Percentiles rank a stretch among this genome's conserved stretches.
phyloP scores from a whole-genome alignment of 306 rosid species.

The Comarum palustre region DNA sequence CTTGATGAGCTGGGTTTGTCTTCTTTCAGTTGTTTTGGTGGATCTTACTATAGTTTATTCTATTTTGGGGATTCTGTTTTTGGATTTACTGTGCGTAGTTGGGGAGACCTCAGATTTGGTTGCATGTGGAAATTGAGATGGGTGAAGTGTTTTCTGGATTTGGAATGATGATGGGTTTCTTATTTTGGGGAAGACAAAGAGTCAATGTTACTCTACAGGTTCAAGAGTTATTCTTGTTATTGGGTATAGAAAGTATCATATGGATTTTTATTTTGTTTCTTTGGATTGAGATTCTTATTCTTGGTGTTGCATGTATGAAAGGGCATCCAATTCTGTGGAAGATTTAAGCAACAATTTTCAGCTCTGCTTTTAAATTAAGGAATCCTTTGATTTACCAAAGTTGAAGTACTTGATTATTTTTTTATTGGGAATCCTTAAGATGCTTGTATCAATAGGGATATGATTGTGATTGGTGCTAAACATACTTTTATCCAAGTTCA shows the following conservation, averaged over 20 bases:
- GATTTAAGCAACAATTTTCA: slow-evolving; percentile 12
- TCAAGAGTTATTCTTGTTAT: slow-evolving; percentile 15
- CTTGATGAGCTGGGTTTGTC: slow-evolving; percentile 4
- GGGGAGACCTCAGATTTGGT: slow-evolving; percentile 24
- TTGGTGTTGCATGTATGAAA: slow-evolving; percentile 24
- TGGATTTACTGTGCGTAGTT: slow-evolving; percentile 11
- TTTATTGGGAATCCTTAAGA: background rate
- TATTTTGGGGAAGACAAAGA: slow-evolving; percentile 2
- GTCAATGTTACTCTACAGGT: slow-evolving; percentile 15
- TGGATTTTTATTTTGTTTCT: slow-evolving; percentile 13
- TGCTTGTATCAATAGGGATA: background rate
- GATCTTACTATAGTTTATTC: background rate
- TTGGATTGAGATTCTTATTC: slow-evolving; percentile 13
- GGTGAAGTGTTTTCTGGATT: slow-evolving; percentile 7
- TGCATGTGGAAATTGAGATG: slow-evolving; percentile 31
- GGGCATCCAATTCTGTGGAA: slow-evolving; percentile 17
- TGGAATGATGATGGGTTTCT: slow-evolving; percentile 22
- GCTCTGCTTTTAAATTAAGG: background rate
- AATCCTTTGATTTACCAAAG: slow-evolving; percentile 3
- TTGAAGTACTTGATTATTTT: background rate
- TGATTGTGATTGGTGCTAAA: slow-evolving; percentile 6
- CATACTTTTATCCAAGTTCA: background rate
- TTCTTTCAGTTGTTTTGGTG: background rate
- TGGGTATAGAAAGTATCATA: background rate
- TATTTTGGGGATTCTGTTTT: background rate